Conservation (phyloP, 768 basidiomycete species). For the Pseudohyphozyma bogoriensis region DNA sequence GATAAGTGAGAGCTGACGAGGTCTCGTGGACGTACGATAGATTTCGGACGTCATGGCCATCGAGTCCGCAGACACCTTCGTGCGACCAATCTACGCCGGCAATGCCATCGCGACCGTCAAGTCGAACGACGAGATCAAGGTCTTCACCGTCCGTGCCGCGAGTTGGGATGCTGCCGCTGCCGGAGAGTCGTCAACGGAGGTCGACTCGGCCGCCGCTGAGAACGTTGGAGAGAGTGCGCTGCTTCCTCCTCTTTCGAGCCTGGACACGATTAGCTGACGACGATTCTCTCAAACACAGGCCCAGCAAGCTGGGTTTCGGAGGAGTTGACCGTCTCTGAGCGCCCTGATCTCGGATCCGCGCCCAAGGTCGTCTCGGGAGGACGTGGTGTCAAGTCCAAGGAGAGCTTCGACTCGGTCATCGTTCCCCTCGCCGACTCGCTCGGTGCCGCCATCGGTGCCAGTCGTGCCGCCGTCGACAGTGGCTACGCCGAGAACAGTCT, state of each 20-base stretch:
- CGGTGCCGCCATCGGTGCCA: slow-evolving; percentile 95
- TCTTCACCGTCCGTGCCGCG: slow-evolving; percentile 88
- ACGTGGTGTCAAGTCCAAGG: slow-evolving; percentile 83
- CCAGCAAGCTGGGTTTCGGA: slow-evolving; percentile 41
- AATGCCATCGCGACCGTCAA: slow-evolving; percentile 91
- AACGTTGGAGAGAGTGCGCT: slow-evolving; percentile 44
- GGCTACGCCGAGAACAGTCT: slow-evolving; percentile 96
- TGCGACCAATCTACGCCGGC: slow-evolving; percentile 92
- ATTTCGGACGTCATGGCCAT: slow-evolving; percentile 83
- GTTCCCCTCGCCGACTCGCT: slow-evolving; percentile 87
- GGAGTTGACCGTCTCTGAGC: slow-evolving; percentile 73
- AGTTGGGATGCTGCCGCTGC: slow-evolving; percentile 59
- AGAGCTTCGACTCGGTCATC: slow-evolving; percentile 75
- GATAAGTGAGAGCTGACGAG: neutral
- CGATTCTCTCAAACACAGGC: slow-evolving; percentile 22
- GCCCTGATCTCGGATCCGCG: slow-evolving; percentile 83
- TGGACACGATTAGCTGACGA: neutral
- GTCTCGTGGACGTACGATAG: slow-evolving; percentile 13
- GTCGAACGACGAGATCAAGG: slow-evolving; percentile 69
- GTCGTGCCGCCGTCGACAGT: slow-evolving; percentile 92
- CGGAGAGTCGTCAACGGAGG: slow-evolving; percentile 40
- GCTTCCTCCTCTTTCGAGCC: neutral
- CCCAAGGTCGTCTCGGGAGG: slow-evolving; percentile 87
- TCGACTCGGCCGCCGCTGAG: slow-evolving; percentile 45
- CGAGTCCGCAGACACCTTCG: slow-evolving; percentile 63